A percentile compares a stretch with the other conserved stretches of the same genome.
Conservation (phyloP, 2,329 filamentous ascomycete species). For the Trichoderma cornu-damae region DNA sequence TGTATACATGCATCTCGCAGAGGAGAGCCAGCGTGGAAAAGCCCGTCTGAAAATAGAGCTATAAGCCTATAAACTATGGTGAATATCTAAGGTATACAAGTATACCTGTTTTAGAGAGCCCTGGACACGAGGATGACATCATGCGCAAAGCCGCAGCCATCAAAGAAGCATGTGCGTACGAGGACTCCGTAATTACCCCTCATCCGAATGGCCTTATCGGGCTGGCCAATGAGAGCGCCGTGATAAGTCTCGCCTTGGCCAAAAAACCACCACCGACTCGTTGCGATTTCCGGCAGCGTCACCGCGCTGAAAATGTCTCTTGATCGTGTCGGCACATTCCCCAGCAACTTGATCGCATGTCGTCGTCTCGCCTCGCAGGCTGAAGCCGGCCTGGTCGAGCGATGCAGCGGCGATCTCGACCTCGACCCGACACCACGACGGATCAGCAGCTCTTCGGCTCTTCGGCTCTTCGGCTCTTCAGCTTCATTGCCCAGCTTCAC, state of each 20-base stretch:
- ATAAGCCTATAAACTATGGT: no score
- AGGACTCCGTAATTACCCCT: no score
- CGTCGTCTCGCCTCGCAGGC: not conserved
- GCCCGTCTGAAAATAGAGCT: no score
- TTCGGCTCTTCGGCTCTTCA: not conserved
- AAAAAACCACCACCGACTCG: not conserved
- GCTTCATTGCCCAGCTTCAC: not conserved
- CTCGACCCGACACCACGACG: not conserved
- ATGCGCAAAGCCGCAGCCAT: no score
- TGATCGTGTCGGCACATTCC: not conserved
- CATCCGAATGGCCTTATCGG: no score
- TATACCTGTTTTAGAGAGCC: no score
- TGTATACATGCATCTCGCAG: no score
- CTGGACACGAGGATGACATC: no score
- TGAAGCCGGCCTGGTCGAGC: not conserved
- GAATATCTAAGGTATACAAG: no score
- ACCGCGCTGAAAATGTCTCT: constrained; percentile 6
- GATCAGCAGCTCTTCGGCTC: not conserved
- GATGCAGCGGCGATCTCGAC: not conserved
- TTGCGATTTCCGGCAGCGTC: constrained; percentile 2
- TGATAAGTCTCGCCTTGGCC: not conserved
- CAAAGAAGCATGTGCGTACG: no score
- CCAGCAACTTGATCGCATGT: not conserved
- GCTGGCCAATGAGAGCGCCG: not conserved
- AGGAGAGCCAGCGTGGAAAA: no score